Evolutionary conservation across 768 basidiomycete species (phyloP), one percentile per base, ranked within the genome.

Genomic region (Tylopilus sp.): DNA sequence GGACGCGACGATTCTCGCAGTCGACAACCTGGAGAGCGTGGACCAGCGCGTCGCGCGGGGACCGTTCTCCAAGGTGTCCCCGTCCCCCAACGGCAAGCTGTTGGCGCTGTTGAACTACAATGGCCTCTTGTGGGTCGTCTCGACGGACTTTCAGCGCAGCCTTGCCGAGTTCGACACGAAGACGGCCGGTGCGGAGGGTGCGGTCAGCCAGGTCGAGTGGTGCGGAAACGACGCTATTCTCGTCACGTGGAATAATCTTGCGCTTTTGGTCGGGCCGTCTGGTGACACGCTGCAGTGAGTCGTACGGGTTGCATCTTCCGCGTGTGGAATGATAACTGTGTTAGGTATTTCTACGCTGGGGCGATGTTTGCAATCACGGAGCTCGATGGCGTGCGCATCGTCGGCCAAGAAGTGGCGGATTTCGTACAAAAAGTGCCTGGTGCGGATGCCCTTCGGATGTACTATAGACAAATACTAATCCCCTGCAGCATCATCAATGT

Each of bases 191-290:
- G 81, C 78, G 0, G 77, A 83, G 19, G 87, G 85, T 2, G 68
- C 75, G 4, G 78, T 90, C 3, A 75, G 76, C 31, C 86, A 87
- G 58, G 85, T 93, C 0, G 89, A 88, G 63, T 99, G 97, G 97
- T 98, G 94, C 67, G 95, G 95, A 1, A 92, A 93, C 64, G 95
- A 99, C 70, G 92, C 94, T 0, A 87, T 98, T 41, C 76, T 93
- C 4, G 78, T 97, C 17, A 86, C 86, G 19, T 98, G 93, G 92
- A 81, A 84, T 38, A 73, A 79, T 19, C 71, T 86, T 28, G 88
- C 85, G 0, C 74, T 93, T 4, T 76, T 99, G 28, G 91, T 97
- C n/a, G 94, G 96, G 6, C 97, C 97, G 14, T 89, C 84, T 51
- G 93, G 93, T 3, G 91, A 95, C 61, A 85, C 83, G 0, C 73